Base-by-base conservation (phyloP, 768 basidiomycete species). In the Tylopilus vinaceipallidus region DNA sequence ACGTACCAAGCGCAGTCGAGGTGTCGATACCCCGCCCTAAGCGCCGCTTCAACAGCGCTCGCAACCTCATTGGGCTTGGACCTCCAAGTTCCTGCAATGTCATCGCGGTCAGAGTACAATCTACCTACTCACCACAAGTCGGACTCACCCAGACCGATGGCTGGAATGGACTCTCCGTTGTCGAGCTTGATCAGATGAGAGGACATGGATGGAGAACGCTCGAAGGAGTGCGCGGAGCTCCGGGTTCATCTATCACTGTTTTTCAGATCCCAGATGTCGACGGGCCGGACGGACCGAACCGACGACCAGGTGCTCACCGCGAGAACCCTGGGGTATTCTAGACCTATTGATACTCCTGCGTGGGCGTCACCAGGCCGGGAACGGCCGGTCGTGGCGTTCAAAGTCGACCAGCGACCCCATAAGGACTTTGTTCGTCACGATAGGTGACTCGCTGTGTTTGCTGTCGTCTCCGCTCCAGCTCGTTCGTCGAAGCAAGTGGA, bases 1-100 rank as follows among this genome's bases (percentile, higher is more conserved):
- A 33, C 23, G 34, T 41, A 22, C 75, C 73, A 73, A 30, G 87
- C 88, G 64, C 83, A 88, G 67, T 86, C 86, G 55, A 85, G 82
- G 63, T 83, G 90, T 66, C 78, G 77, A 71, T 91, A 92, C 11
- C 91, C 91, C 48, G 81, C 79, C 54, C 83, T 85, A 53, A 95
- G 68, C 2, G 91, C 91, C 56, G 79, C 77, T 47, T 77, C 75
- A 23, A 95, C 92, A 3, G 92, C 92, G 34, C 71, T 56, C 12
- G 72, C 70, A 29, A 89, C 90, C 55, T 91, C 83, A 42, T 86
- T 84, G 3, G 85, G 74, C 55, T 81, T 78, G 36, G 85, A 83
- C 67, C 88, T 84, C 88, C 88, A 92, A 14, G 91, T 92, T 14
- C 89, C 89, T 85, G 55, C 23, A 14, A 42, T 39, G 35, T 27